Conservation (phyloP, 1,139 yeast species). For the Candida tropicalis region DNA sequence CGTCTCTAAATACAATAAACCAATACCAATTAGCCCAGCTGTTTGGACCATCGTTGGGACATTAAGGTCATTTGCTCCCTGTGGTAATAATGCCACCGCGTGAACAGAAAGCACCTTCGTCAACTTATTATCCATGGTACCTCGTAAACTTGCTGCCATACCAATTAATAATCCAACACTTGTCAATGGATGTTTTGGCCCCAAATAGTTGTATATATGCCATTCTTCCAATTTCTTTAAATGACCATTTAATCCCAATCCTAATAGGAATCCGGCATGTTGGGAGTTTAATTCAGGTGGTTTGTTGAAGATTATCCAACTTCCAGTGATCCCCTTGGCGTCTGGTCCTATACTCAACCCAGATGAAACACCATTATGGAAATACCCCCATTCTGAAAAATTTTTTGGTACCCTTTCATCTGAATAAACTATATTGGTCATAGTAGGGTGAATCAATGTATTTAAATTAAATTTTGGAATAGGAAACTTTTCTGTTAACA, state of each 20-base stretch:
- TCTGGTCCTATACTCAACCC: constrained; percentile 77
- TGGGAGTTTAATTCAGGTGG: constrained; percentile 74
- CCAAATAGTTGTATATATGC: constrained; percentile 93
- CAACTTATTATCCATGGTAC: constrained; percentile 83
- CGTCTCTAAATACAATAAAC: constrained; percentile 74
- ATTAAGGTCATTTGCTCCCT: constrained; percentile 87
- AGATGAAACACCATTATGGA: constrained; percentile 90
- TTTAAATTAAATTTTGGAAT: constrained; percentile 76
- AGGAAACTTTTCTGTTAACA: constrained; percentile 82
- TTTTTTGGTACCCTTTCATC: constrained; percentile 54
- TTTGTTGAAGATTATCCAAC: constrained; percentile 89
- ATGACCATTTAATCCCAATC: constrained; percentile 91
- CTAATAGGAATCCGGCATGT: constrained; percentile 94
- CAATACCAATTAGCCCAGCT: constrained; percentile 90
- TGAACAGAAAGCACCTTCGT: constrained; percentile 93
- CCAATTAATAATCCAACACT: constrained; percentile 89
- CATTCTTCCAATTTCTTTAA: constrained; percentile 84
- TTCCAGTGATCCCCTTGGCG: constrained; percentile 76
- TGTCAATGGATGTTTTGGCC: constrained; percentile 84
- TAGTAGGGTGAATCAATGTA: constrained; percentile 66
- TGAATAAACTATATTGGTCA: constrained; percentile 64
- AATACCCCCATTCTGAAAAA: constrained; percentile 78
- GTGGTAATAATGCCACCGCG: constrained; percentile 87
- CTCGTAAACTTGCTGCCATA: constrained; percentile 85
- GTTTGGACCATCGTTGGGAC: constrained; percentile 85